Base-by-base conservation (phyloP, 2,329 filamentous ascomycete species). In the Ceratocystiopsis sp. region DNA sequence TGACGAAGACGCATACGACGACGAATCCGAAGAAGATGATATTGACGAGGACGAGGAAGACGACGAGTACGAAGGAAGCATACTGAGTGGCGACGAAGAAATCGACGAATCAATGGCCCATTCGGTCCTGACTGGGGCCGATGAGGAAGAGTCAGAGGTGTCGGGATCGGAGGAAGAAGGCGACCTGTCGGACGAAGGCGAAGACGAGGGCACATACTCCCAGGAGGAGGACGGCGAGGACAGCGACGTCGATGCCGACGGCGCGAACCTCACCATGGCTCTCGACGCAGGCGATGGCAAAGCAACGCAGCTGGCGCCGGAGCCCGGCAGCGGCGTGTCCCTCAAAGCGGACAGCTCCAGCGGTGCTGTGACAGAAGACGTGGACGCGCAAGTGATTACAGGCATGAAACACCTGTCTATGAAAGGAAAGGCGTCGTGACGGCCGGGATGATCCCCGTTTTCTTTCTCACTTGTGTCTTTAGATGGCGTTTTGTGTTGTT, bases 301-400 rank as follows among this genome's bases (percentile, higher is more conserved):
- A 7, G 25, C 25, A 29, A 29, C 25, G 25, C 25, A 8, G 25
- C 25, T 29, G 25, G 25, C 9, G 25, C 25, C 25, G 25, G 25
- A 29, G 10, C 25, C 25, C 5, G 25, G 25, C 25, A 29, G 25
- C 25, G 25, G 25, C 25, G 25, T 29, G 25, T 29, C 25, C 6
- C 25, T 29, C 25, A 29, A 29, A 11, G 7, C 25, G 6, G 25
- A 11, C 25, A 8, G 9, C 25, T 2, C 5, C 10, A 29, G 5
- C 8, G 36, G n/a, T 2, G 37, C 34, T 16, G 45, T 38, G 7
- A 33, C 34, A 12, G 14, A 35, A 15, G 74, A 78, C 50, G 44
- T 65, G 12, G 60, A 63, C 43, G 74, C 71, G 3, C 72, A 78
- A 55, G 51, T 74, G 25, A 76, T 78, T 43, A 76, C 73, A 16